Base-by-base conservation (phyloP, 1,139 yeast genomes). In the Yarrowia galli region DNA sequence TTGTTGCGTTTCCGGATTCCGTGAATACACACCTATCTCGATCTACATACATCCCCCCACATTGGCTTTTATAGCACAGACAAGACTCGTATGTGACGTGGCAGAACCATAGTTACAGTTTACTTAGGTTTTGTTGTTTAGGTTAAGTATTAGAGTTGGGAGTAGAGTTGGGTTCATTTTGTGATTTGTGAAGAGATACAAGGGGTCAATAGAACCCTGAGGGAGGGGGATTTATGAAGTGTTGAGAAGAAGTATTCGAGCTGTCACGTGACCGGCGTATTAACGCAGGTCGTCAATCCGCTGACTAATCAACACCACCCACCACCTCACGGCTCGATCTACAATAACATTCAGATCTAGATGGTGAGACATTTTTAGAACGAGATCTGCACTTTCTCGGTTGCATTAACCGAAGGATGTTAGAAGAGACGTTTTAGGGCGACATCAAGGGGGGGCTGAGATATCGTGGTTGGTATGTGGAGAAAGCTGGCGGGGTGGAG, bases 61-160 rank as follows among this genome's bases (percentile, higher is more conserved):
- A 48, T 48, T n/a, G 36, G 12, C 53, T 48, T n/a, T n/a, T 23
- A 18, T 46, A 16, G 32, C 35, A 15, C n/a, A 5, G 18, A 23
- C 45, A 45, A 20, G 18, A 23, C 35, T 25, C 22, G 53, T 48
- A 49, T 49, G 56, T 49, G 56, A 49, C 56, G 56, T 49, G 56
- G 40, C 53, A 48, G 53, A 28, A n/a, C 25, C 25, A 32, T 32
- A 32, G 40, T 49, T 49, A 32, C 13, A 12, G 38, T 49, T 49
- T 49, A 51, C 38, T 51, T 20, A 32, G 23, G 20, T 15, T 25
- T 13, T 1, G 7, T 6, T 15, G 48, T 45, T 45, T 45, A 15
- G 49, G 49, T 45, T 45, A 23, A 45, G 28, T 23, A 45, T 45
- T 45, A 32, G 23, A 20, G 56, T 49, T 49, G 38, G 13, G 18